Evolutionary conservation across 1,284 basidiomycete genomes (phyloP).

Genomic region (Sanghuangporus sanghuang): DNA sequence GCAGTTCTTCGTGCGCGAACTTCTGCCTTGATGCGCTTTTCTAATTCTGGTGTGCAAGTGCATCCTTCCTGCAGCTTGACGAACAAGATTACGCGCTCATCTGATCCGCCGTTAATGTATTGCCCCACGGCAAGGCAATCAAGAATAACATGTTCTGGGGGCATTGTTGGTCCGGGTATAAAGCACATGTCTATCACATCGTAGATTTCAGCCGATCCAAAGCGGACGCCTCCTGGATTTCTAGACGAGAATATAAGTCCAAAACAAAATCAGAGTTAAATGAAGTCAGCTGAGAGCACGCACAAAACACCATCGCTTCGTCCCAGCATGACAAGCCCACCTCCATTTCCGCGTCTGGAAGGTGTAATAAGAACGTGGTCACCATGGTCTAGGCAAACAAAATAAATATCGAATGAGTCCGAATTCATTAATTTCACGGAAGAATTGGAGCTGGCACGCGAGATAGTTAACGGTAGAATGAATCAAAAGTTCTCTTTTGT

Average conservation of each 20-base stretch:
- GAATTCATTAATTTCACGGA: neutral
- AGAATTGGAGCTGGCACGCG: neutral
- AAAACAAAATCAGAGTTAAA: conserved; percentile 19
- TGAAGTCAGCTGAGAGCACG: conserved; percentile 26
- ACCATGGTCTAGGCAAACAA: conserved; percentile 53
- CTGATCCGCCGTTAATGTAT: conserved; percentile 60
- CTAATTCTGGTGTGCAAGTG: conserved; percentile 45
- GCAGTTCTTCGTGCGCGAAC: conserved; percentile 66
- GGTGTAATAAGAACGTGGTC: conserved; percentile 70
- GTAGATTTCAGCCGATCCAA: conserved; percentile 84
- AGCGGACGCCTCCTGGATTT: conserved; percentile 82
- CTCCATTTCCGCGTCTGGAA: conserved; percentile 62
- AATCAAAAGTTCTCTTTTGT: neutral
- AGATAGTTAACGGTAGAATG: neutral
- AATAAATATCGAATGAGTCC: neutral
- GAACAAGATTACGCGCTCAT: conserved; percentile 83
- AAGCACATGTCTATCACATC: conserved; percentile 71
- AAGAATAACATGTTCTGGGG: conserved; percentile 44
- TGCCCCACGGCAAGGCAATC: conserved; percentile 79
- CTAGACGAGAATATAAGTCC: conserved; percentile 29
- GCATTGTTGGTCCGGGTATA: conserved; percentile 28
- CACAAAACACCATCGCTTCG: conserved; percentile 78
- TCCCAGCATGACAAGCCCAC: conserved; percentile 81
- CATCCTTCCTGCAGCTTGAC: conserved; percentile 61
- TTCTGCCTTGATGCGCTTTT: conserved; percentile 55